Conservation (phyloP, 345 rosid species). For the Microthlaspi erraticum region DNA sequence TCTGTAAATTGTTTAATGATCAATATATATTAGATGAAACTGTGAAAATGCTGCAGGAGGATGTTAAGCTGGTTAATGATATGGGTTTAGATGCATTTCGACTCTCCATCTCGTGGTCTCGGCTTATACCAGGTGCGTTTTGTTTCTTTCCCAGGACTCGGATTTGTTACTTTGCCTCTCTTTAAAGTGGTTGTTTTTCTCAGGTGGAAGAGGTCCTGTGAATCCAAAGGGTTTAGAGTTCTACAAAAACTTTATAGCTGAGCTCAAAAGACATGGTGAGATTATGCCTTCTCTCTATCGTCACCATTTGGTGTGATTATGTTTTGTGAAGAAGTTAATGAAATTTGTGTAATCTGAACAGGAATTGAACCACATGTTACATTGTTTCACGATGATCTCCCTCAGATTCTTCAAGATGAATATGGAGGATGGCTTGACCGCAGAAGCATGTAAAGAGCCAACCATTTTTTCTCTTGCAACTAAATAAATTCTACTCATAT, state of each 20-base stretch:
- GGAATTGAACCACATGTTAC: constrained; percentile 69
- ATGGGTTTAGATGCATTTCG: constrained; percentile 66
- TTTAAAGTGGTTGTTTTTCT: neutral
- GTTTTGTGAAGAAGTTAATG: neutral
- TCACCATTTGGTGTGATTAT: neutral
- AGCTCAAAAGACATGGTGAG: constrained; percentile 52
- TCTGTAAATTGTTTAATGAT: neutral
- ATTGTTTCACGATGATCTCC: constrained; percentile 56
- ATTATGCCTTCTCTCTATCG: neutral
- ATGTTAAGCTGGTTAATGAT: constrained; percentile 66
- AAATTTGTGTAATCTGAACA: constrained; percentile 6
- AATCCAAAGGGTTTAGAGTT: constrained; percentile 59
- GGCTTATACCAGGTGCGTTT: constrained; percentile 66
- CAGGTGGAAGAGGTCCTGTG: constrained; percentile 67
- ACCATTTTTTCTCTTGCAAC: neutral
- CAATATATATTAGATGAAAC: neutral
- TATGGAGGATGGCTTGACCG: constrained; percentile 69
- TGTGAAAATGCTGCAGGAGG: constrained; percentile 51
- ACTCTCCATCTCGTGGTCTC: constrained; percentile 80
- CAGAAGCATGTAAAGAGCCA: constrained; percentile 55
- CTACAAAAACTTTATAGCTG: constrained; percentile 57
- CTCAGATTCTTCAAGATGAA: constrained; percentile 74
- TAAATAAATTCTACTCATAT: neutral
- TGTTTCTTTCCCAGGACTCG: neutral
- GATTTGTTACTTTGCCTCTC: neutral